Evolutionary conservation across 2,329 filamentous ascomycete genomes (phyloP).

Genomic region (Ascochyta viciae-villosae): DNA sequence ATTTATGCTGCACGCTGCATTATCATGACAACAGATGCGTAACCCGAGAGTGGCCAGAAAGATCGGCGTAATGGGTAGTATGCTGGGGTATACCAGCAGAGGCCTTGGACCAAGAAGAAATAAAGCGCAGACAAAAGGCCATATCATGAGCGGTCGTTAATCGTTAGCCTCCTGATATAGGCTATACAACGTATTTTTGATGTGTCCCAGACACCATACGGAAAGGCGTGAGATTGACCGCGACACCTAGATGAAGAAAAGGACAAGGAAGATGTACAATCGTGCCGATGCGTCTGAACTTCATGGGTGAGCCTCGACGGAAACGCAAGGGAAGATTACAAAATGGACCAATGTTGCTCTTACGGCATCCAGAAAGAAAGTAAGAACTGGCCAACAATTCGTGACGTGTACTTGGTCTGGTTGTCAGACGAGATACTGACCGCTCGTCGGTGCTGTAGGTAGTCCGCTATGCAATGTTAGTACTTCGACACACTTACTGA

Average conservation of each 20-base stretch:
- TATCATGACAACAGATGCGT: not conserved
- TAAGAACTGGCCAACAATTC: slow-evolving; percentile 54
- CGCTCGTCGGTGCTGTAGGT: slow-evolving; percentile 46
- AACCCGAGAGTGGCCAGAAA: not conserved
- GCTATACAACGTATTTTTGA: slow-evolving; percentile 5
- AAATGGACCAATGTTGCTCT: slow-evolving; percentile 2
- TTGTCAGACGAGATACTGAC: slow-evolving; percentile 49
- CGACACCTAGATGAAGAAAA: not conserved
- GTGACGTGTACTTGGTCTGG: slow-evolving; percentile 51
- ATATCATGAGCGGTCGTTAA: slow-evolving; percentile 8
- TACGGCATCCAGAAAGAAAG: slow-evolving; percentile 46
- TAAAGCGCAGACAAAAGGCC: not conserved
- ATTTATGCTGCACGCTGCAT: slow-evolving; percentile 1
- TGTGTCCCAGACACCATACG: not conserved
- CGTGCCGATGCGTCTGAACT: not conserved
- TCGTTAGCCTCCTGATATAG: slow-evolving; percentile 1
- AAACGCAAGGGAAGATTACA: not conserved
- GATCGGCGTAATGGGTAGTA: not conserved
- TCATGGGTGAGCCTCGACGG: no score
- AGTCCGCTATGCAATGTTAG: slow-evolving; percentile 44
- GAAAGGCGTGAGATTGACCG: not conserved
- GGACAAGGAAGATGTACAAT: not conserved
- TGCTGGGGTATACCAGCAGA: not conserved
- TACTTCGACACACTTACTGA: not conserved
- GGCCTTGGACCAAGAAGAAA: not conserved